These are phyloP conservation scores for Mytilinidion resinicola DNA, from an alignment of 495 filamentous ascomycete species.

Conservation along the genomic window DNA sequence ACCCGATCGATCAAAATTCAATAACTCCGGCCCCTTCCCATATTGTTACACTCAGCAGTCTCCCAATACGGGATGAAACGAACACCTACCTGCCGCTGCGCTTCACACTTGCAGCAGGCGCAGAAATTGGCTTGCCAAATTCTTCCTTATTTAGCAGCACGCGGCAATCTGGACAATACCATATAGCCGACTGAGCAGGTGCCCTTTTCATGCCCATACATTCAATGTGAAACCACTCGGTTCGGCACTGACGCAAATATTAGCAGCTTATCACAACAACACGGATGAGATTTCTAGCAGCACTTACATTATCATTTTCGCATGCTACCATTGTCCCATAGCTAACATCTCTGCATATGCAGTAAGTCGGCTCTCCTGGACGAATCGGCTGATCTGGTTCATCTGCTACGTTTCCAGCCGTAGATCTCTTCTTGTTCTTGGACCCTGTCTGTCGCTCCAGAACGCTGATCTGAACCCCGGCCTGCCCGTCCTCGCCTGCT, in stretches of 20 bases:
- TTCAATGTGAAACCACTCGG: constrained; percentile 90
- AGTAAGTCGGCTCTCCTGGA: constrained; percentile 82
- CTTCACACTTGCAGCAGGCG: constrained; percentile 6
- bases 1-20: neutral
- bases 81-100: constrained; percentile 22
- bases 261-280: constrained; percentile 19
- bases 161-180: constrained; percentile 90
- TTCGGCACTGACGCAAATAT: constrained; percentile 38
- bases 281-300: neutral
- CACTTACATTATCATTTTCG: constrained; percentile 78
- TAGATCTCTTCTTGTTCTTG: constrained; percentile 50
- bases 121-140: constrained; percentile 15
- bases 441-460: constrained; percentile 73
- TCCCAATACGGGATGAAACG: neutral
- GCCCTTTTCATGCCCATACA: constrained; percentile 75
- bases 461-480: constrained; percentile 58
- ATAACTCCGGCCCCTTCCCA: constrained; percentile 19
- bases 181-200: constrained; percentile 73
- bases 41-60: constrained; percentile 13
- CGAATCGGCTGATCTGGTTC: constrained; percentile 66
- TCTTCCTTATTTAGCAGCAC: constrained; percentile 51
- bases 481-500: constrained; percentile 63
- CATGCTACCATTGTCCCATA: constrained; percentile 94
- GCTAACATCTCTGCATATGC: constrained; percentile 84
- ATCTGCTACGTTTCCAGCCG: constrained; percentile 33